These are phyloP conservation scores for Peniophora sp. DNA, from an alignment of 1,284 basidiomycete species.

Conservation along the genomic window DNA sequence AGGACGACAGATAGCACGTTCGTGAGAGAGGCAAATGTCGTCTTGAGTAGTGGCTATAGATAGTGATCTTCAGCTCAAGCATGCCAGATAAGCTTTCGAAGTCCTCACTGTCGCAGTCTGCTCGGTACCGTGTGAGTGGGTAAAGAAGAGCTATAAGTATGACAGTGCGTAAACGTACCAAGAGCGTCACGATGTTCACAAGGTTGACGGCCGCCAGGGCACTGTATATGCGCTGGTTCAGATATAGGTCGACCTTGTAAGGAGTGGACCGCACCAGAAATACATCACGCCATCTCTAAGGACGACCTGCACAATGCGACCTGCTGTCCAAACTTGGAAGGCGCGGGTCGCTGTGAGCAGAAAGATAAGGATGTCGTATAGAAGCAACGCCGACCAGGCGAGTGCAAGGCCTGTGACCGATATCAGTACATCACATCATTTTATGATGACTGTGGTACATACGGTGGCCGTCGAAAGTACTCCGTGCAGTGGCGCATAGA, in stretches of 20 bases:
- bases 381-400: background rate
- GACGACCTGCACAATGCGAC: background rate
- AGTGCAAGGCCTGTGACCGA: background rate
- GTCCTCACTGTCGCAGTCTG: background rate
- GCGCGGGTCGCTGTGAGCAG: background rate
- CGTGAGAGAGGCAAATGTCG: background rate
- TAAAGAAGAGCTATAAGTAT: too few species aligned
- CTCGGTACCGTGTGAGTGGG: background rate
- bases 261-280: too few species aligned
- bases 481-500: background rate
- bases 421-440: background rate
- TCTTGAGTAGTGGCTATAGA: background rate
- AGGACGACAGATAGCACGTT: conserved; percentile 1
- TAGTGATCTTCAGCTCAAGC: background rate
- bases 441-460: background rate
- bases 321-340: background rate
- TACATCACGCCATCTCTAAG: background rate
- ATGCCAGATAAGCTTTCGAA: too few species aligned
- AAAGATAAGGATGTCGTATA: background rate
- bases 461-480: background rate
- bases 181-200: background rate
- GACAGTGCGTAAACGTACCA: background rate
- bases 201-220: background rate
- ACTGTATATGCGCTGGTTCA: too few species aligned
- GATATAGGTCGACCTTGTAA: too few species aligned